These are phyloP conservation scores for Epithemia pelagica DNA, from an alignment of 108 stramenopile genomes.

Conservation along the genomic window DNA sequence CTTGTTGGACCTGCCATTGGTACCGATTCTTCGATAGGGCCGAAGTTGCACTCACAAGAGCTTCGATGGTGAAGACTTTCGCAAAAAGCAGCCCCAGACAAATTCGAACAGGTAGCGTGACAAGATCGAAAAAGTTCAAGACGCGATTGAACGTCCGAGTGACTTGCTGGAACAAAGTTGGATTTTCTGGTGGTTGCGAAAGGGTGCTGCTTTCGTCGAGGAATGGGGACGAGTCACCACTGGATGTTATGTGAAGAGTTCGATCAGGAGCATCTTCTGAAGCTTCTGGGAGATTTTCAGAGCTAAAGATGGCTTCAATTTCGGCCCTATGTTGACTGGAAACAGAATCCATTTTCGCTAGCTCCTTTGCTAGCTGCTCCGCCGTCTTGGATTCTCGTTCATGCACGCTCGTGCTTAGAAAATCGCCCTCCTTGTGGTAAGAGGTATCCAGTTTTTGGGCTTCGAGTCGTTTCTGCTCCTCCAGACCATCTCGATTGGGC, in stretches of 20 bases:
- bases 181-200: background rate
- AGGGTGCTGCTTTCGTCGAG: background rate
- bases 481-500: conserved; percentile 51
- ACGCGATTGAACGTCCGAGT: background rate
- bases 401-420: background rate
- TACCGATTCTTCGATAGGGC: conserved; percentile 79
- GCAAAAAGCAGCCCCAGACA: conserved; percentile 70
- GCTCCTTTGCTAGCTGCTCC: background rate
- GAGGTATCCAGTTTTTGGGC: background rate
- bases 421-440: background rate
- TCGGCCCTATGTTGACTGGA: conserved; percentile 18
- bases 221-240: background rate
- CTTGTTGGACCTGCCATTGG: conserved; percentile 67
- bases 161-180: background rate
- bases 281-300: conserved; percentile 3
- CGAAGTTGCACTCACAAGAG: conserved; percentile 62
- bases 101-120: conserved; percentile 47
- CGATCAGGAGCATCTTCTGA: background rate
- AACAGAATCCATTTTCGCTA: background rate
- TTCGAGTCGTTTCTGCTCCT: conserved; percentile 47
- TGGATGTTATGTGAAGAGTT: background rate
- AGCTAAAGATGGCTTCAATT: conserved; percentile 20
- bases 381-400: background rate
- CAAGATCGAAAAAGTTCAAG: conserved; percentile 15
- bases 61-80: conserved; percentile 81